Conservation (phyloP, 2,329 filamentous ascomycete species). For the Tolypocladium sp. region DNA sequence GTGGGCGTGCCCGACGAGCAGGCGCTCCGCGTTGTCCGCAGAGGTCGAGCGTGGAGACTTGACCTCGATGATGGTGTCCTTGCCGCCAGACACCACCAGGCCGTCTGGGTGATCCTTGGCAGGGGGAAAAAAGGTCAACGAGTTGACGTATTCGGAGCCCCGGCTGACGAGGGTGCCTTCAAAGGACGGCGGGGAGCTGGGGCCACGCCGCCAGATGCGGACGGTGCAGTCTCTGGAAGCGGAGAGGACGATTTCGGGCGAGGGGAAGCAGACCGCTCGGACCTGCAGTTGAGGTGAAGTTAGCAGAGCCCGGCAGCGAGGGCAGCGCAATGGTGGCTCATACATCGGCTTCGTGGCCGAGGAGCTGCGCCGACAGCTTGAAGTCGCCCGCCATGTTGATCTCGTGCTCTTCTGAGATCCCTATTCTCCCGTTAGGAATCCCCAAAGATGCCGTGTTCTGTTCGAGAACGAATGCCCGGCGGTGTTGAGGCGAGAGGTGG, state of each 20-base stretch:
- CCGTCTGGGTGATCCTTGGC: slow-evolving; percentile 63
- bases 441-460: background rate
- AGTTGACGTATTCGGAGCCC: slow-evolving; percentile 81
- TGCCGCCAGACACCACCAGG: slow-evolving; percentile 77
- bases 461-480: background rate
- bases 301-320: background rate
- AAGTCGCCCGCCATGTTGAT: slow-evolving; percentile 65
- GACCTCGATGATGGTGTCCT: slow-evolving; percentile 89
- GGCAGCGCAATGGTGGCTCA: background rate
- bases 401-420: background rate
- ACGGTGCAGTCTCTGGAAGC: slow-evolving; percentile 89
- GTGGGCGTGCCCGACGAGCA: slow-evolving; percentile 76
- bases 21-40: slow-evolving; percentile 71
- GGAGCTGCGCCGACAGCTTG: slow-evolving; percentile 84
- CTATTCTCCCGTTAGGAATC: background rate
- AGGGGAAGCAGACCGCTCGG: slow-evolving; percentile 73
- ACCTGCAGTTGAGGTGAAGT: slow-evolving; percentile 49
- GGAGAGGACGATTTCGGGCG: slow-evolving; percentile 63
- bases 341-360: slow-evolving; percentile 91
- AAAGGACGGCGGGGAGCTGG: slow-evolving; percentile 58
- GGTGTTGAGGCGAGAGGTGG: background rate
- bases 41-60: slow-evolving; percentile 59
- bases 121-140: slow-evolving; percentile 66
- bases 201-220: slow-evolving; percentile 68
- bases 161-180: slow-evolving; percentile 72